Base-by-base conservation (phyloP, 768 basidiomycete genomes). In the Tephrocybe sp. region DNA sequence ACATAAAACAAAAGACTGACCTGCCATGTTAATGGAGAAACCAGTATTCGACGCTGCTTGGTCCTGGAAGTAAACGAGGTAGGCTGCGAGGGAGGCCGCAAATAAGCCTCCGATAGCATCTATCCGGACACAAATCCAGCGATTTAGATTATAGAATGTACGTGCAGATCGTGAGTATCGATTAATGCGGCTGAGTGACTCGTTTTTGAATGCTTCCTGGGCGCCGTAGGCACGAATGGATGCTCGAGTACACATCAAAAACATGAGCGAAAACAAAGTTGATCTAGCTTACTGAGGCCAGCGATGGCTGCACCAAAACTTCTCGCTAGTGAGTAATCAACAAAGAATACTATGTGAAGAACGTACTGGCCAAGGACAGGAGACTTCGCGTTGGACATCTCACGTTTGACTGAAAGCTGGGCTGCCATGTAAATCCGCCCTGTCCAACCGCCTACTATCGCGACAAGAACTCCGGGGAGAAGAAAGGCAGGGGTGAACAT, bases 221-320 rank as follows among this genome's bases (percentile, higher is more conserved):
- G 79, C 82, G 4, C 80, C 79, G 60, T 83, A 89, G 0, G 87
- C 87, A 19, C 86, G 74, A 48, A 89, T 82, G 7, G 84, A 77
- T 16, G 66, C 78, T 78, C 26, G 5, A 28, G 35, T 16, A 43
- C 26, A 26, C 34, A 55, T 38, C 13, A 27, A 8, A n/a, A 38
- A 35, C 31, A 18, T 27, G 9, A 35, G n/a, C 12, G 18, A 39
- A 41, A 15, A 41, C 24, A 26, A 13, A 22, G n/a, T n/a, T 31
- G 15, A 13, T 16, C 30, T 11, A 21, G 54, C 70, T 40, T 65
- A 76, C 76, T 66, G 27, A 85, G 57, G 6, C 86, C 86, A 51
- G 74, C 65, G 30, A 89, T 78, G 1, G 85, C 73, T 56, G 85
- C 73, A 43, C 79, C 72, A 64, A 82, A 68, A 63, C 69, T 64